Base-by-base conservation (phyloP, 352 stramenopile species). In the Globisporangium spiculum region DNA sequence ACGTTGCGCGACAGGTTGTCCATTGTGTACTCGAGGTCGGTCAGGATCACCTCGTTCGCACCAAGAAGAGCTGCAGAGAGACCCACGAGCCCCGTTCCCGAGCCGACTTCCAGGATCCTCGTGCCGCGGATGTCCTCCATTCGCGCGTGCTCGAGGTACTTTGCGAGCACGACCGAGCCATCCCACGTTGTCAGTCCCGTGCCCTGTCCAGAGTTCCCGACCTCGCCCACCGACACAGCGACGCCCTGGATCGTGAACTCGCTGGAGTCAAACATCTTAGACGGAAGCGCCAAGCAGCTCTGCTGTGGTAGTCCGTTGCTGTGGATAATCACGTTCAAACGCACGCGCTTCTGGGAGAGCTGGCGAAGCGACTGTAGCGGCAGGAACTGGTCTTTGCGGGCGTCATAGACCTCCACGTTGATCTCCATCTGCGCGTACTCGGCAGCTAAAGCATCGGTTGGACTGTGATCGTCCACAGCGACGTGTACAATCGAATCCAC, bases 131-230 rank as follows among this genome's bases (percentile, higher is more conserved):
- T 53, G 26, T 65, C 41, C 30, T 46, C 54, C 10, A 60, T 66
- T 24, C 72, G 73, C 26, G 74, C 61, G 54, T 91, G 70, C 73
- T 97, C 91, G 14, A 98, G 68, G 72, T 96, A 97, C 74, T 97
- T 97, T 10, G 90, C 90, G n/a, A 98, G 74, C 41, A 98, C 82
- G 4, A 97, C 82, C 9, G 92, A 91, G 52, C 92, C 92, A 71
- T 97, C 92, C 91, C 92, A 98, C 10, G 91, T 96, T 24, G 89
- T 97, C 46, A 97, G 73, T 4, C 92, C 92, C 12, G 92, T 98
- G 53, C 91, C 92, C 57, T 90, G 73, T 27, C 87, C 86, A 1
- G 88, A 90, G 71, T 97, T 97, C 53, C 83, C 83, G 54, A 95
- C 71, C 62, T 95, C 86, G 16, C 70, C 76, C 20, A 95, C 76